Conservation (phyloP, 1,139 yeast genomes). For the Kluyveromyces sp. region DNA sequence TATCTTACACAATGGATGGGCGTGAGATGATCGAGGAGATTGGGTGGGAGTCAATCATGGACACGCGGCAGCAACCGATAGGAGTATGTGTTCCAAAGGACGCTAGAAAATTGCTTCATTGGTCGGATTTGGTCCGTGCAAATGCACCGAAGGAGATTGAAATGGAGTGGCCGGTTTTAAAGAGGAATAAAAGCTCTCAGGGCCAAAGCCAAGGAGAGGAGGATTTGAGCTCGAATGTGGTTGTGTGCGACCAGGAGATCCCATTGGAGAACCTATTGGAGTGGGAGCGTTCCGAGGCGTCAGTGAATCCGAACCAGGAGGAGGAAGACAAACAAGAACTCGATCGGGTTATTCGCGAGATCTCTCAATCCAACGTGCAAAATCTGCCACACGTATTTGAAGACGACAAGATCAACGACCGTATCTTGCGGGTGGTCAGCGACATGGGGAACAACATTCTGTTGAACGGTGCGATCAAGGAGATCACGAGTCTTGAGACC, state of each 20-base stretch:
- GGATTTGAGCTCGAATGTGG: background rate
- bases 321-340: constrained; percentile 2
- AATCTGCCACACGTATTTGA: constrained; percentile 2
- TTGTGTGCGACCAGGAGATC: background rate
- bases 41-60: constrained; percentile 62
- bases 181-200: background rate
- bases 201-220: too few species aligned
- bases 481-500: constrained; percentile 49
- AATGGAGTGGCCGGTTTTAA: constrained; percentile 1
- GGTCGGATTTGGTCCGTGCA: constrained; percentile 8
- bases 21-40: constrained; percentile 77
- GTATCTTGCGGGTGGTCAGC: constrained; percentile 49
- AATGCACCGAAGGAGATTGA: constrained; percentile 1
- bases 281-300: background rate
- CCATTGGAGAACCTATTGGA: constrained; percentile 1
- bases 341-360: constrained; percentile 1
- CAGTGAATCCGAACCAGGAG: constrained; percentile 1
- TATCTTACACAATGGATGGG: constrained; percentile 70
- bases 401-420: constrained; percentile 38
- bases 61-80: constrained; percentile 44
- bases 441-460: constrained; percentile 56
- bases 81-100: constrained; percentile 50
- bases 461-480: constrained; percentile 59
- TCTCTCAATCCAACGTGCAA: background rate
- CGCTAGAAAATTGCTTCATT: constrained; percentile 23